Conservation (phyloP, 345 rosid species). For the Eucalyptus guilfoylei region DNA sequence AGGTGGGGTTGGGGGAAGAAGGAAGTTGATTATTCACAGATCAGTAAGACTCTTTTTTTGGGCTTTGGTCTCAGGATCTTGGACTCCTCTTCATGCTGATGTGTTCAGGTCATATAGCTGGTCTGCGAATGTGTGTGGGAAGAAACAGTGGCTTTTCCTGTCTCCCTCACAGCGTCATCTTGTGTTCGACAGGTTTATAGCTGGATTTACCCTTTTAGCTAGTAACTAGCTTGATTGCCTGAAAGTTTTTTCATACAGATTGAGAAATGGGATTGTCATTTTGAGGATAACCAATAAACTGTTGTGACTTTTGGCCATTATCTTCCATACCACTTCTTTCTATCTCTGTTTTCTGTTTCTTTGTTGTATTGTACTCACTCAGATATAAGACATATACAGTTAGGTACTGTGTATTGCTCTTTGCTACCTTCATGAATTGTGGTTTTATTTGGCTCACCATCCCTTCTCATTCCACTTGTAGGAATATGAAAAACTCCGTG, state of each 20-base stretch:
- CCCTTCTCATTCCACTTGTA: constrained; percentile 10
- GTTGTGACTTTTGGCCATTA: background rate
- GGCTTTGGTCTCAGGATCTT: constrained; percentile 57
- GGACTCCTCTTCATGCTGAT: constrained; percentile 98
- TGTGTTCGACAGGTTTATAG: constrained; percentile 64
- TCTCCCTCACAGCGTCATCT: constrained; percentile 63
- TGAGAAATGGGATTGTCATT: background rate
- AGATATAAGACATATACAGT: background rate
- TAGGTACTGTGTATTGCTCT: background rate
- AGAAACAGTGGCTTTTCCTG: constrained; percentile 73
- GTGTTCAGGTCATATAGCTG: constrained; percentile 93
- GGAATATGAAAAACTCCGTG: constrained; percentile 59
- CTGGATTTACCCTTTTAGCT: background rate
- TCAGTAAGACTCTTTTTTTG: background rate
- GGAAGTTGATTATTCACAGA: background rate
- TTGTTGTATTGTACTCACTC: background rate
- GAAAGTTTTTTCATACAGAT: background rate
- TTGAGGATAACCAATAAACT: background rate
- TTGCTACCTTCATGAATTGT: background rate
- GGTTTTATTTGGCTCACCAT: background rate
- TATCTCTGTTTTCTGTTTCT: background rate
- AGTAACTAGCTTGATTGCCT: background rate
- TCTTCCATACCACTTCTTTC: background rate
- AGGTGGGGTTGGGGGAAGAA: background rate
- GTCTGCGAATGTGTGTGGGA: constrained; percentile 94